phyloP scores from a whole-genome alignment of 805 yeast genomes.

The Sungouiella blattae region DNA sequence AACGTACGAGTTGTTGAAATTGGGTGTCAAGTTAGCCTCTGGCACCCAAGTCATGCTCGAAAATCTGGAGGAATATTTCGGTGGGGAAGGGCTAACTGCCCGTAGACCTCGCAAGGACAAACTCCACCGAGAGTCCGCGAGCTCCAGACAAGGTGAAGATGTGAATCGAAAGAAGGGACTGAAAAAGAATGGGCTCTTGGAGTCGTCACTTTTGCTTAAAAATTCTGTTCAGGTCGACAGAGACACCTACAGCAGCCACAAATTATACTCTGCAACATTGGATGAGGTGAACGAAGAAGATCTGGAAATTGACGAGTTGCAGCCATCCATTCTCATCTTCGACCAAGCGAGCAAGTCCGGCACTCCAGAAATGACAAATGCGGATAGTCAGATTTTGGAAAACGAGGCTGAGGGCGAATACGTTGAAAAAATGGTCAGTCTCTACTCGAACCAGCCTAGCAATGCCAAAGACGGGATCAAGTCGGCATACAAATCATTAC shows the following conservation, averaged over 20 bases:
- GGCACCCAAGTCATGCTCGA: slow-evolving; percentile 84
- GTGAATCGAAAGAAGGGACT: not conserved
- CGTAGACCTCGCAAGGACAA: slow-evolving; percentile 22
- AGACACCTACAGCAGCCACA: slow-evolving; percentile 20
- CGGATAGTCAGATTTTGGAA: slow-evolving; percentile 21
- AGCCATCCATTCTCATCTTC: slow-evolving; percentile 17
- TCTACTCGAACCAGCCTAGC: slow-evolving; percentile 82
- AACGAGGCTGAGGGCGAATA: slow-evolving; percentile 26
- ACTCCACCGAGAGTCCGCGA: no score
- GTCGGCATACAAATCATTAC: slow-evolving; percentile 72
- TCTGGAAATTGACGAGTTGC: slow-evolving; percentile 12
- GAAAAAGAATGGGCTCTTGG: slow-evolving; percentile 16
- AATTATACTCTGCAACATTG: slow-evolving; percentile 29
- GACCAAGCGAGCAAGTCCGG: not conserved
- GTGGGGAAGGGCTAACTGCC: slow-evolving; percentile 65
- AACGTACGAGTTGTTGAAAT: slow-evolving; percentile 70
- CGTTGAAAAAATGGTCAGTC: slow-evolving; percentile 49
- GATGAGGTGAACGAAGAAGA: slow-evolving; percentile 29
- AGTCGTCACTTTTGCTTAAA: slow-evolving; percentile 24
- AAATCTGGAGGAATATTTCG: slow-evolving; percentile 71
- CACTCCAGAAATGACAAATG: not conserved
- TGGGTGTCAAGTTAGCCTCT: slow-evolving; percentile 82
- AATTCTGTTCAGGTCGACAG: slow-evolving; percentile 17
- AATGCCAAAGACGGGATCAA: slow-evolving; percentile 67
- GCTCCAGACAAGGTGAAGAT: not conserved